A percentile compares a stretch with the other conserved stretches of the same genome.
These are phyloP conservation scores for Sanguinoderma infundibulare DNA, from an alignment of 1,284 basidiomycete genomes.

Conservation along the genomic window DNA sequence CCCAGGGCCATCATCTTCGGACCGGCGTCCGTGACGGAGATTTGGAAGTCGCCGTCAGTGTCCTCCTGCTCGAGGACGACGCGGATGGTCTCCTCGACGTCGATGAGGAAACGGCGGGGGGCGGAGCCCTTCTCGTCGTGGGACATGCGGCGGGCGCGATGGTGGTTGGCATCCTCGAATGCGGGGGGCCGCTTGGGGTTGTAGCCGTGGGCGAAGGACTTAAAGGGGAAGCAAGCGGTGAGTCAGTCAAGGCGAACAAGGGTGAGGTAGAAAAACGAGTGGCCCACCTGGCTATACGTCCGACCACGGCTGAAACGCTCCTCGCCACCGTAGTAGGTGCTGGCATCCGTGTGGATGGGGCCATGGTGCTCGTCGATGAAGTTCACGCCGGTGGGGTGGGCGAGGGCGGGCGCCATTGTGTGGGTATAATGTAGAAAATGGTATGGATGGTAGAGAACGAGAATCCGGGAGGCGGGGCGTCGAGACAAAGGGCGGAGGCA, in stretches of 20 bases:
- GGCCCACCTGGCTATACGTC: constrained; percentile 82
- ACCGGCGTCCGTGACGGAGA: constrained; percentile 95
- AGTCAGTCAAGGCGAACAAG: constrained; percentile 8
- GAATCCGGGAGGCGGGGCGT: not conserved
- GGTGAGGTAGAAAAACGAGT: not conserved
- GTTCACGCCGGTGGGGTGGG: constrained; percentile 63
- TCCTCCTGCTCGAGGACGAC: constrained; percentile 98
- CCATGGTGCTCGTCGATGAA: constrained; percentile 69
- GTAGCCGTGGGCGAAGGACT: constrained; percentile 47
- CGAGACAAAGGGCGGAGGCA: constrained; percentile 9
- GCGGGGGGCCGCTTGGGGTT: constrained; percentile 66
- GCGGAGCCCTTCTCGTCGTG: constrained; percentile 81
- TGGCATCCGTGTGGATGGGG: constrained; percentile 69
- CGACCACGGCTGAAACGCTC: constrained; percentile 79
- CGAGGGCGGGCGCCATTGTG: constrained; percentile 43
- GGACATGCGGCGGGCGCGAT: constrained; percentile 77
- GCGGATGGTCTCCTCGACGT: constrained; percentile 98
- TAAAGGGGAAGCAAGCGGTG: constrained; percentile 8
- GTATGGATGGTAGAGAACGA: constrained; percentile 10
- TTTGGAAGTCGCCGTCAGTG: constrained; percentile 96
- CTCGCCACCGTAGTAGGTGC: constrained; percentile 82
- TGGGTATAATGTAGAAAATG: constrained; percentile 12
- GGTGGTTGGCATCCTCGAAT: constrained; percentile 78
- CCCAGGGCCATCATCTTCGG: constrained; percentile 96
- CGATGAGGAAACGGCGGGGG: constrained; percentile 90